A percentile compares a stretch with the other conserved stretches of the same genome.
These are phyloP conservation scores for Trypanosoma scelopori DNA, from an alignment of 208 protist species.

Conservation along the genomic window DNA sequence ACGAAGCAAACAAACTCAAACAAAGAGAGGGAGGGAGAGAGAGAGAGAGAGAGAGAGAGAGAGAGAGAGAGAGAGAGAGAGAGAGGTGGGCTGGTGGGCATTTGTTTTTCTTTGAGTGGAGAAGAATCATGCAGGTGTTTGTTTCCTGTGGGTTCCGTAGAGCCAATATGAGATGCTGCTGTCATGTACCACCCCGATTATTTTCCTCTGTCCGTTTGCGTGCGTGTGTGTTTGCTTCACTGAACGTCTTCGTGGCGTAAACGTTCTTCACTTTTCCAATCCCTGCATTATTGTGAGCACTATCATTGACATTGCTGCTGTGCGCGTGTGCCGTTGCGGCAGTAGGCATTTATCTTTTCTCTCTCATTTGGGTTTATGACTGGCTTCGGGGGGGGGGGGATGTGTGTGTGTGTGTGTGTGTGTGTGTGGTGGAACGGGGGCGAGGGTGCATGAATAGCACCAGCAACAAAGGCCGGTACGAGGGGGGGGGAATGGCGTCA, in stretches of 20 bases:
- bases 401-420: neutral
- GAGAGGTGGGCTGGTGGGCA: neutral
- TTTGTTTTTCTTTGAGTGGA: no score
- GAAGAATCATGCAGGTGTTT: no score
- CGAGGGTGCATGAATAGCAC: no score
- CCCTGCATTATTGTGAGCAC: neutral
- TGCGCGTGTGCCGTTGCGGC: neutral
- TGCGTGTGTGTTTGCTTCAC: neutral
- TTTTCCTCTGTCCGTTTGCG: no score
- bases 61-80: neutral
- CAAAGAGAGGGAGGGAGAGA: constrained; percentile 7
- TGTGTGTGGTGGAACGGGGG: neutral
- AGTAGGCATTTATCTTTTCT: neutral
- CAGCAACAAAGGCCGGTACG: no score
- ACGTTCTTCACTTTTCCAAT: no score
- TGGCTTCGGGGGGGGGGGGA: no score
- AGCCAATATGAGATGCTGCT: no score
- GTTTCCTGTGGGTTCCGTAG: no score
- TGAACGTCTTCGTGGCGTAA: no score
- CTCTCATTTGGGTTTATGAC: neutral
- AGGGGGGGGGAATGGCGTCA: no score
- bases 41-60: neutral
- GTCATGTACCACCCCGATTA: no score
- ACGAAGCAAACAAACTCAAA: constrained; percentile 5
- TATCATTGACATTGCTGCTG: neutral